phyloP scores from a whole-genome alignment of 2,329 filamentous ascomycete species.

The Thermoascus crustaceus region DNA sequence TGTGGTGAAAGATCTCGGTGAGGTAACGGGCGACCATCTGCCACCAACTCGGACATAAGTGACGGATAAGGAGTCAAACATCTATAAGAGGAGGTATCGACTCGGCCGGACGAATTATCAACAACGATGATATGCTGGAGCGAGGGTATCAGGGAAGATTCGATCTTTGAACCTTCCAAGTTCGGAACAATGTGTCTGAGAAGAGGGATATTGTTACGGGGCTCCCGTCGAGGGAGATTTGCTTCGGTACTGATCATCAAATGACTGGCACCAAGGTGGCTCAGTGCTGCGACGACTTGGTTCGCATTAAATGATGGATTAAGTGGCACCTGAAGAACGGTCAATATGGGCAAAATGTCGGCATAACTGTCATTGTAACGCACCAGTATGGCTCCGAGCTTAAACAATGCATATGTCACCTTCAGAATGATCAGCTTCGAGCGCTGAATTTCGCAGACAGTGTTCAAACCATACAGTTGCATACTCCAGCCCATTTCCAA shows the following conservation, averaged over 20 bases:
- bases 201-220: slow-evolving; percentile 52
- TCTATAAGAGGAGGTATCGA: slow-evolving; percentile 38
- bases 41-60: slow-evolving; percentile 35
- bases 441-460: neutral
- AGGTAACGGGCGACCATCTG: slow-evolving; percentile 35
- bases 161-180: slow-evolving; percentile 34
- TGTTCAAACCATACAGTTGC: slow-evolving; percentile 50
- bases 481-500: slow-evolving; percentile 80
- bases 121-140: slow-evolving; percentile 66
- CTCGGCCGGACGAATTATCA: slow-evolving; percentile 60
- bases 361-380: slow-evolving; percentile 11
- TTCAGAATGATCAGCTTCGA: slow-evolving; percentile 15
- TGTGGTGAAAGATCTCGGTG: slow-evolving; percentile 44
- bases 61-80: slow-evolving; percentile 42
- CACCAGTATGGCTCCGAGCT: slow-evolving; percentile 83
- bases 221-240: slow-evolving; percentile 61
- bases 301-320: slow-evolving; percentile 79
- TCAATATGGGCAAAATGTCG: too few species aligned
- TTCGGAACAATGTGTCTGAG: slow-evolving; percentile 48
- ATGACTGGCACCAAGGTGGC: slow-evolving; percentile 63
- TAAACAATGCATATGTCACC: slow-evolving; percentile 79
- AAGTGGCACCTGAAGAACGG: slow-evolving; percentile 57
- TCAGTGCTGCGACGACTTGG: slow-evolving; percentile 71
- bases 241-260: slow-evolving; percentile 83
- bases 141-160: slow-evolving; percentile 57